Evolutionary conservation across 2,329 filamentous ascomycete genomes (phyloP), one percentile per base, ranked within the genome.

Genomic region (Ceratocystis harringtonii): DNA sequence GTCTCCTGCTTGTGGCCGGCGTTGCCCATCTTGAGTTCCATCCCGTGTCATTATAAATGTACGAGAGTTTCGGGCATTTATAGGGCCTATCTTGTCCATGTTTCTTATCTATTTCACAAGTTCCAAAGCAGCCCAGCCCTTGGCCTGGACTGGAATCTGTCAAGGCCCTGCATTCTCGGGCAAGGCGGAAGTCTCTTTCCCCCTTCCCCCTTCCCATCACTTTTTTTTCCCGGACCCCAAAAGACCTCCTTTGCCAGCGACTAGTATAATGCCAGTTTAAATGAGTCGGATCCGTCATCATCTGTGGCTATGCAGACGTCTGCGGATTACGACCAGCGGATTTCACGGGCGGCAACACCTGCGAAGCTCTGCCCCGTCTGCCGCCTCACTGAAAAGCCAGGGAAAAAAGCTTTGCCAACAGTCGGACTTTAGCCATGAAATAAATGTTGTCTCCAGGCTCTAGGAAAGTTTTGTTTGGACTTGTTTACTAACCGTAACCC

Each of bases 201-300:
- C 55, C 55, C 52, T 17, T 17, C 30, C 55, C 55, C 55, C 52
- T 57, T 58, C 55, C 15, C 30, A 58, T 58, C 55, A 58, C 55
- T 10, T 58, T 12, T 28, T 36, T 17, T 58, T 32, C 28, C 55
- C 55, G 55, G 15, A 4, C 25, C 28, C 55, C 55, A 36, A 58
- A 58, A 32, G 28, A 36, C 32, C 55, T 30, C 55, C 55, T 58
- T 58, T n/a, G 28, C 8, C 28, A 36, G 55, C 55, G 30, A 58
- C 28, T n/a, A 58, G 55, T 58, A 36, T 32, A 36, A 8, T 19
- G 15, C 28, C 30, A 41, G 7, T n/a, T 12, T 30, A 30, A 30
- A 30, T 28, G 22, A 12, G 17, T 30, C 1, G 25, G 3, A 57
- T 57, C 52, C 52, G 10, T 7, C 12, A n/a, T 12, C 12, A 15